These are phyloP conservation scores for Colletotrichum somersetense DNA, from an alignment of 2,329 filamentous ascomycete genomes.

Conservation along the genomic window DNA sequence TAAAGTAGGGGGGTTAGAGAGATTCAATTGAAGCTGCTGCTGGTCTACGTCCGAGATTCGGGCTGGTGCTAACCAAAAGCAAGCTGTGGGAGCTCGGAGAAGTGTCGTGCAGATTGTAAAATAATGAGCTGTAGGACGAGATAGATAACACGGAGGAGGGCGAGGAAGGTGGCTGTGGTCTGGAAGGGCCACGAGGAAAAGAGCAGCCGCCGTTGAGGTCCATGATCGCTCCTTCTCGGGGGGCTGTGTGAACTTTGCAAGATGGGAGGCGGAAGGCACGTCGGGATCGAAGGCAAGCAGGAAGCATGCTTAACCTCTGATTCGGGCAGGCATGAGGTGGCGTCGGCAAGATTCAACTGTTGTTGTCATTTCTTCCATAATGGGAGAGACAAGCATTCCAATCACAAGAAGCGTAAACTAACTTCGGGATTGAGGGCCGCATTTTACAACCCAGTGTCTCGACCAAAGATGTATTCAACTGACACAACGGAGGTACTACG, in stretches of 20 bases:
- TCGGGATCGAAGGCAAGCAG: slow-evolving; percentile 1
- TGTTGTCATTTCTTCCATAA: slow-evolving; percentile 36
- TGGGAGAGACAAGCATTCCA: slow-evolving; percentile 26
- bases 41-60: slow-evolving; percentile 10
- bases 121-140: slow-evolving; percentile 5
- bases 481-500: neutral
- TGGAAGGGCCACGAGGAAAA: slow-evolving; percentile 5
- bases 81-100: slow-evolving; percentile 22
- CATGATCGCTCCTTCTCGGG: slow-evolving; percentile 30
- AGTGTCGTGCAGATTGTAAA: neutral
- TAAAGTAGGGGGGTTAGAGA: slow-evolving; percentile 29
- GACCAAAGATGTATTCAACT: neutral
- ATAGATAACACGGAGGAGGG: neutral
- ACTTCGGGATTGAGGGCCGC: slow-evolving; percentile 7
- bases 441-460: neutral
- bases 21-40: slow-evolving; percentile 41
- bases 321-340: slow-evolving; percentile 32
- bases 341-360: slow-evolving; percentile 17
- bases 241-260: slow-evolving; percentile 22
- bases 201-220: neutral
- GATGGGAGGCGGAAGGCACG: slow-evolving; percentile 18
- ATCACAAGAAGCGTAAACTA: neutral
- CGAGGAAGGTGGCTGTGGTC: slow-evolving; percentile 5
- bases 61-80: slow-evolving; percentile 40
- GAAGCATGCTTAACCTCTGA: slow-evolving; percentile 18